Evolutionary conservation across 306 rosid species (phyloP), one percentile per base, ranked within the genome.

Genomic region (Lathyrus sativus): DNA sequence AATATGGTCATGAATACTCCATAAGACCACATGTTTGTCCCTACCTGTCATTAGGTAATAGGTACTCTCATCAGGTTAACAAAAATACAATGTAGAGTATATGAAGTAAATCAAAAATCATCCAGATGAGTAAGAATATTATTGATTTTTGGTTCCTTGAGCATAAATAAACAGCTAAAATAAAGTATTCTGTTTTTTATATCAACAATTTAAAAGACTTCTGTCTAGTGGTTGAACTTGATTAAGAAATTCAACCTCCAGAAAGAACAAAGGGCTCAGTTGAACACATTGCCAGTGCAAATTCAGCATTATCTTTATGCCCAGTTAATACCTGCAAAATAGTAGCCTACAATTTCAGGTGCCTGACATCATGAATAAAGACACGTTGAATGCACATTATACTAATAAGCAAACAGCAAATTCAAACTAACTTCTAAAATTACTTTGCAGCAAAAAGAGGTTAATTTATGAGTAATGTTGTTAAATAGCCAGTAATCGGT

Each of bases 1-100:
- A 56, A 95, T 83, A 49, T 95, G 99, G 75, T 95, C 99, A 49
- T 88, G 95, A 73, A 95, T 82, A 78, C 96, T 90, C 99, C 99
- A 95, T 60, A 95, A 71, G 53, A 95, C 85, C 71, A 95, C 99
- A 26, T 77, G 75, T 70, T 88, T 90, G 86, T 95, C 99, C 84
- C 85, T 95, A 61, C 99, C 99, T 95, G 87, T 45, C 67, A 70
- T 43, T 11, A 55, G 22, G 44, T 28, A 44, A 44, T 44, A 44
- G 17, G 49, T 13, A 44, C 31, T 74, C 65, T 55, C 46, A 66
- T 44, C 29, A 59, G 15, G 61, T 74, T 43, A 78, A 60, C 63
- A 55, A 69, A 69, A 77, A 19, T 70, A 55, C 67, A 43, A 14
- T 26, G 41, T 59, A 42, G 57, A 62, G 24, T 29, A 55, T 31